Evolutionary conservation across 163 green algal genomes (phyloP).

Genomic region (Scenedesmus sp.): DNA sequence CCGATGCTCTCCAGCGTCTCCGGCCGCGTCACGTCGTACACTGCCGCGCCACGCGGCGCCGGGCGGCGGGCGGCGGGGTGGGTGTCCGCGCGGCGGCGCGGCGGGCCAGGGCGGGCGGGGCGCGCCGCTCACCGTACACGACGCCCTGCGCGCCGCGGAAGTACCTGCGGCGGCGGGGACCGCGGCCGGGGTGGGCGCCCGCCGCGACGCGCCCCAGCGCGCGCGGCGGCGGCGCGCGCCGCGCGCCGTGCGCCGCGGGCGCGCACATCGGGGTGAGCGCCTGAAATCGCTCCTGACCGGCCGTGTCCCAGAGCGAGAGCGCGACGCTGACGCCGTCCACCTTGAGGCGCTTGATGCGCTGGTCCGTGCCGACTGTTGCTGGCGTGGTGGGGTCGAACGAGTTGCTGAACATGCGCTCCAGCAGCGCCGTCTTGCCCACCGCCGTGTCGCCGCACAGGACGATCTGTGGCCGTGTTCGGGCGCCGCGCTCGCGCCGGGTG

Average conservation of each 20-base stretch:
- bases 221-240: too few species aligned
- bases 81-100: too few species aligned
- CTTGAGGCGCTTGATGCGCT: conserved; percentile 55
- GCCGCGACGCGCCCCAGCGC: too few species aligned
- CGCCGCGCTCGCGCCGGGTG: too few species aligned
- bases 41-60: conserved; percentile 54
- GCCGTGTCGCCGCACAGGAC: conserved; percentile 33
- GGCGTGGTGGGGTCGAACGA: conserved; percentile 22
- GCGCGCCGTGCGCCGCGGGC: conserved; percentile 21
- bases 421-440: conserved; percentile 42
- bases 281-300: conserved; percentile 52
- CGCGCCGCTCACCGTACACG: conserved; percentile 47
- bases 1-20: conserved; percentile 85
- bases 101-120: neutral
- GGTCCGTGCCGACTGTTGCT: conserved; percentile 44
- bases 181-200: neutral
- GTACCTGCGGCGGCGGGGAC: conserved; percentile 33
- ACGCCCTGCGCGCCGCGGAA: conserved; percentile 52
- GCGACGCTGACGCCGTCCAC: conserved; percentile 48
- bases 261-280: conserved; percentile 47
- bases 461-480: too few species aligned
- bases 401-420: conserved; percentile 49
- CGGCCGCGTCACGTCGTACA: conserved; percentile 87
- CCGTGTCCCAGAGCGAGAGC: conserved; percentile 59
- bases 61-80: too few species aligned